Evolutionary conservation across 2,329 filamentous ascomycete species (phyloP).

Genomic region (Chrysosporium keratinophilum): DNA sequence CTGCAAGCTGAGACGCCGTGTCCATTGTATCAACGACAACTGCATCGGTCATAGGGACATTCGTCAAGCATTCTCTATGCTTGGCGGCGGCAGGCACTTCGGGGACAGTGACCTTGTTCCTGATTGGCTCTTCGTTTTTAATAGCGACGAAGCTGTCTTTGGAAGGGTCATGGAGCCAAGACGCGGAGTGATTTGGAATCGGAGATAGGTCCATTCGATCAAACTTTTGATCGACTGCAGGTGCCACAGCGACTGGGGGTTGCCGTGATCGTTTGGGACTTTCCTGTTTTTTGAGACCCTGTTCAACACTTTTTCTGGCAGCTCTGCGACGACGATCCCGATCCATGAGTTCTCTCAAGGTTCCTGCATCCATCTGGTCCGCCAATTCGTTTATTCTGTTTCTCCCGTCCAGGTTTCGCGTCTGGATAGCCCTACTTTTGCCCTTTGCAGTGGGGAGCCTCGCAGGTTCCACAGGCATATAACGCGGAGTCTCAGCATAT

Average conservation of each 20-base stretch:
- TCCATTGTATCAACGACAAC: not conserved
- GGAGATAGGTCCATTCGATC: conserved; percentile 2
- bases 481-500: conserved; percentile 56
- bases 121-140: not conserved
- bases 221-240: not conserved
- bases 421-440: conserved; percentile 47
- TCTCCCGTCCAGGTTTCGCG: conserved; percentile 51
- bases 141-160: conserved; percentile 26
- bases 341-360: conserved; percentile 80
- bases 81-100: not conserved
- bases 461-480: conserved; percentile 40
- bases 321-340: conserved; percentile 59
- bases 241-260: not conserved
- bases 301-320: conserved; percentile 26
- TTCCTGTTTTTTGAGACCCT: conserved; percentile 28
- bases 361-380: conserved; percentile 73
- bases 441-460: conserved; percentile 43
- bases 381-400: conserved; percentile 60
- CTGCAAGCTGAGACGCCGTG: not conserved
- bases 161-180: conserved; percentile 29
- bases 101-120: not conserved
- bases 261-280: conserved; percentile 14
- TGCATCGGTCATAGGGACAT: conserved; percentile 1
- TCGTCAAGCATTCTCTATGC: conserved; percentile 1
- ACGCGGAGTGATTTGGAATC: conserved; percentile 13